Conservation (phyloP, 192 early-diverging fungal genomes). For the Obelidium mucronatum region DNA sequence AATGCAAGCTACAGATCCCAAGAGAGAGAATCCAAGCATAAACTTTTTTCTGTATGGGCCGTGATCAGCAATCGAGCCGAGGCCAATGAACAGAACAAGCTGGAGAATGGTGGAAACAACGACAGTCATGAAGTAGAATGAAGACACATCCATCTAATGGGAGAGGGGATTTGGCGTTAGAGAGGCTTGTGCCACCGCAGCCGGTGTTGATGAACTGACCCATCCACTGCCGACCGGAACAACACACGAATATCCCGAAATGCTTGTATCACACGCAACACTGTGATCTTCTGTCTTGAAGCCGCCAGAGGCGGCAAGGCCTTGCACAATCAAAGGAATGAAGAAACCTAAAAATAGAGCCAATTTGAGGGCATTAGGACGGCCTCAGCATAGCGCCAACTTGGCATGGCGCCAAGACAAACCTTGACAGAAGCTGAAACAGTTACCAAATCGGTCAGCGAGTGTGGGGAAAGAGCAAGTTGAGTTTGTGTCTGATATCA, state of each 20-base stretch:
- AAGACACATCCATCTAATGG: constrained; percentile 28
- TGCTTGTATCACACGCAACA: constrained; percentile 27
- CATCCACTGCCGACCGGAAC: constrained; percentile 19
- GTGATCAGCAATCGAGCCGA: not conserved
- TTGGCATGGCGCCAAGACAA: not conserved
- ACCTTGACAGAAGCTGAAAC: too few species aligned
- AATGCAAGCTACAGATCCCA: constrained; percentile 10
- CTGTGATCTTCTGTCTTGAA: constrained; percentile 28
- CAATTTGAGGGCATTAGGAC: not conserved
- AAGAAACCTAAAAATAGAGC: constrained; percentile 32
- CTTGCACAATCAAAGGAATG: constrained; percentile 39
- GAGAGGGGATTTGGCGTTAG: too few species aligned
- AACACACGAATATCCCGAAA: constrained; percentile 27
- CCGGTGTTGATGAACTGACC: constrained; percentile 31
- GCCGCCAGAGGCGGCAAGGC: constrained; percentile 10
- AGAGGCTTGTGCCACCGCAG: too few species aligned
- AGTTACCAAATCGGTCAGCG: too few species aligned
- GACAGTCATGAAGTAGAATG: constrained; percentile 42
- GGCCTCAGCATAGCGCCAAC: not conserved
- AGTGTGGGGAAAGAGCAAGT: too few species aligned
- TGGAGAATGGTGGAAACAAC: constrained; percentile 35
- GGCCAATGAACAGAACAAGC: constrained; percentile 41
- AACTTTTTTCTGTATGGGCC: constrained; percentile 26
- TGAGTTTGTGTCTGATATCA: not conserved
- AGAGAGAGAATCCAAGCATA: constrained; percentile 28